Conservation (phyloP, 768 basidiomycete species). For the Lactifluus volemus region DNA sequence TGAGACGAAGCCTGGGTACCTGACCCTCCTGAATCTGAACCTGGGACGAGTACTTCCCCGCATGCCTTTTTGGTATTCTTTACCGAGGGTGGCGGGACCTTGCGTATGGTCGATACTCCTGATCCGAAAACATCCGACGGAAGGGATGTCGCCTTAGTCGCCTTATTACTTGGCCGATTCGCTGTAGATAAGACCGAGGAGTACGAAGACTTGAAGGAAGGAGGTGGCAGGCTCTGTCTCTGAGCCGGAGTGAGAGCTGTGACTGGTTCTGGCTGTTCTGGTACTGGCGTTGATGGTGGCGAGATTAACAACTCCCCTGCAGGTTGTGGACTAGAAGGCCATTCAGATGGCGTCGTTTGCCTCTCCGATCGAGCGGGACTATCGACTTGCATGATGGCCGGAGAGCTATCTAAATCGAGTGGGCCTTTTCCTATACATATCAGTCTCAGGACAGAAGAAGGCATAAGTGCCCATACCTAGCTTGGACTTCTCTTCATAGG, state of each 20-base stretch:
- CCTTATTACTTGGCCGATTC: neutral
- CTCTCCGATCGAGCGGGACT: neutral
- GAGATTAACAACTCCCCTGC: neutral
- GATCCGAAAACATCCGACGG: neutral
- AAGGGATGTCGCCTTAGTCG: constrained; percentile 3
- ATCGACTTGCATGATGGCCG: neutral
- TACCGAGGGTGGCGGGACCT: neutral
- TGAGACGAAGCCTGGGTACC: neutral
- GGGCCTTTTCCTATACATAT: constrained; percentile 1
- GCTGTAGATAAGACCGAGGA: neutral
- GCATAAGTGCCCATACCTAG: neutral
- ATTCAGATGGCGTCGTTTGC: constrained; percentile 11
- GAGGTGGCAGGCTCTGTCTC: neutral
- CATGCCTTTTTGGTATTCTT: constrained; percentile 1
- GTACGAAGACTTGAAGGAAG: neutral
- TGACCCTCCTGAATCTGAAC: constrained; percentile 7
- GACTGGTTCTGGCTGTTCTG: neutral
- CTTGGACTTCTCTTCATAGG: neutral
- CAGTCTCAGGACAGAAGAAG: neutral
- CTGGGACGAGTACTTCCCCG: constrained; percentile 14
- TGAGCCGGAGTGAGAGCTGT: neutral
- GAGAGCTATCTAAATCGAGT: constrained; percentile 8
- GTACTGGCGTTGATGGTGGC: neutral
- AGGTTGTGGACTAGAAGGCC: constrained; percentile 1
- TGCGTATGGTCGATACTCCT: neutral